Base-by-base conservation (phyloP, 371 early-diverging fungal genomes). In the Mucor ambiguus region DNA sequence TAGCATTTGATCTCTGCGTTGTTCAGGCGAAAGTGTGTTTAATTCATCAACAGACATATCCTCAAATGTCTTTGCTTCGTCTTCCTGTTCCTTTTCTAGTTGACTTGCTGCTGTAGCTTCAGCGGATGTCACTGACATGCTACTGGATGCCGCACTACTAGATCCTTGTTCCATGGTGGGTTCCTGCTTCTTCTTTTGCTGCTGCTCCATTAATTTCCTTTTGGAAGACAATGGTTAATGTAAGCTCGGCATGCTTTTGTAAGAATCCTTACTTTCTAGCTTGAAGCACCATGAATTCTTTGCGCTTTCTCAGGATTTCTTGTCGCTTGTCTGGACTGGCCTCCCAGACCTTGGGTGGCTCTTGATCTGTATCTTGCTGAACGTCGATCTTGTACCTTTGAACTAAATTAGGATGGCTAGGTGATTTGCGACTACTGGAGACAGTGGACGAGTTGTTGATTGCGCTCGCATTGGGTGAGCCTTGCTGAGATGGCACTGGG, bases 241-340 rank as follows among this genome's bases (percentile, higher is more conserved):
- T 32, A 32, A 10, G 22, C 22, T 22, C n/a, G 6, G 26, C 48
- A 5, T 61, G 18, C 14, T 26, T 24, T 41, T 12, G 22, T 38
- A 20, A 30, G 20, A 20, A 62, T 9, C 71, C 81, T 71, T 79
- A 87, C 90, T 88, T 88, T 75, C 94, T 88, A 30, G 96, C 96
- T 76, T 92, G 90, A 61, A 90, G 77, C 12, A 96, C 86, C 95
- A 96, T 95, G 69, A 85, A 89, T 71, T 94, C 95, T 76, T 96
- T 96, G 54, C 93, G 86, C 58, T 86, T 87, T 69, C 86, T 84
- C 64, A 96, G 82, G 41, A 88, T 85, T 32, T 90, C 87, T 66
- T 93, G 92, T 32, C 95, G 81, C 66, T 86, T 93, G 32, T 86
- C 86, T 2, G 92, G 84, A 58, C 86, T 90, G 0, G 78, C 70